phyloP scores from a whole-genome alignment of 345 rosid species.

The Eucalyptus lansdowneana region DNA sequence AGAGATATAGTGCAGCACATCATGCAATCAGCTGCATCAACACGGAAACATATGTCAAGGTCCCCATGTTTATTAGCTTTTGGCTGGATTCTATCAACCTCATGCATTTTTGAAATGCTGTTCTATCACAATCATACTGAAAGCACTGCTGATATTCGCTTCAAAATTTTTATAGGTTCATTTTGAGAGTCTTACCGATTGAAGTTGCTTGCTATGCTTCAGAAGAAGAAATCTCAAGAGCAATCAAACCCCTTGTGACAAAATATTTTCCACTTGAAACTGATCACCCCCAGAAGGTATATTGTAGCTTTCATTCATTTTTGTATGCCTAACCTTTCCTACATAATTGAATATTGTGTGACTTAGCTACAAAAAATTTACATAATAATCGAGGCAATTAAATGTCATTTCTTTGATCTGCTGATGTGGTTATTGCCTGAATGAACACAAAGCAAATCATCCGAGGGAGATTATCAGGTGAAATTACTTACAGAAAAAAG shows the following conservation, averaged over 20 bases:
- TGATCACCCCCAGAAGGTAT: constrained; percentile 56
- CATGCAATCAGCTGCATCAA: constrained; percentile 76
- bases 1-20: constrained; percentile 76
- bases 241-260: constrained; percentile 59
- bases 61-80: constrained; percentile 3
- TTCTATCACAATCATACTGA: neutral
- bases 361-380: neutral
- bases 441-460: neutral
- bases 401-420: neutral
- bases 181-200: constrained; percentile 77
- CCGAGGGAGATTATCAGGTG: neutral
- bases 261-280: constrained; percentile 73
- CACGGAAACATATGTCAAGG: constrained; percentile 95
- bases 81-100: neutral
- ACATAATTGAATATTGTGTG: neutral
- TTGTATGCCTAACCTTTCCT: neutral
- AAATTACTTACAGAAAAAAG: neutral
- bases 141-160: neutral
- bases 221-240: constrained; percentile 84
- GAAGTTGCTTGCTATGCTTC: constrained; percentile 93
- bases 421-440: neutral
- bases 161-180: constrained; percentile 33
- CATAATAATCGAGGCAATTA: neutral
- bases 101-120: neutral
- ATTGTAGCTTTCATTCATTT: neutral